phyloP scores from a whole-genome alignment of 75 land plant species.

The Adiantum capillusveneris region DNA sequence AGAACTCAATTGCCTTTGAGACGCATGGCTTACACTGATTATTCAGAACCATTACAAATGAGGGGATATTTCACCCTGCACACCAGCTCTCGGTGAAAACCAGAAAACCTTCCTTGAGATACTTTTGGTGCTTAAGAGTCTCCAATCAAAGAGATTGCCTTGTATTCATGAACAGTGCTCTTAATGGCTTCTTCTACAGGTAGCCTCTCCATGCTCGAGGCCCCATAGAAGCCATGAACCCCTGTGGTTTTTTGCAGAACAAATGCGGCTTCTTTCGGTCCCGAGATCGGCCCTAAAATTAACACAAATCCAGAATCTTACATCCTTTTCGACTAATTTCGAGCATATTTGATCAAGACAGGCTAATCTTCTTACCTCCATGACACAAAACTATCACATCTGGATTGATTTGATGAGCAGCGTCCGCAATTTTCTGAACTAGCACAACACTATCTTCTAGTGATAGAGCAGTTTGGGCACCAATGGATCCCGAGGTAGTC shows the following conservation, averaged over 20 bases:
- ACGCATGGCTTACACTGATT: too few species aligned
- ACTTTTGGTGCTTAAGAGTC: too few species aligned
- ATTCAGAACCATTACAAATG: too few species aligned
- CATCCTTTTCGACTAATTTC: too few species aligned
- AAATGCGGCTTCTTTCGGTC: slow-evolving; percentile 84
- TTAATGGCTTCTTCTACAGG: slow-evolving; percentile 96
- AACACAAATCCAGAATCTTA: too few species aligned
- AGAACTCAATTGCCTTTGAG: too few species aligned
- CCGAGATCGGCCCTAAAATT: slow-evolving; percentile 88
- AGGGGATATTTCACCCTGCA: too few species aligned
- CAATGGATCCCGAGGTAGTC: slow-evolving; percentile 93
- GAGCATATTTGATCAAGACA: too few species aligned
- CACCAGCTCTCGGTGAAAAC: too few species aligned
- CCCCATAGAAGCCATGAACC: slow-evolving; percentile 99
- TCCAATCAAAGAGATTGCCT: slow-evolving; percentile 30
- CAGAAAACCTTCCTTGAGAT: too few species aligned
- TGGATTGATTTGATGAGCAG: slow-evolving; percentile 69
- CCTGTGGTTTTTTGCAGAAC: slow-evolving; percentile 76
- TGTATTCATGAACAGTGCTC: slow-evolving; percentile 70
- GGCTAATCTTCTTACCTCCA: slow-evolving; percentile 77
- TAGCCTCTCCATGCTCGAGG: slow-evolving; percentile 93
- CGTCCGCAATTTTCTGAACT: slow-evolving; percentile 94
- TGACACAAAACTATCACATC: slow-evolving; percentile 83
- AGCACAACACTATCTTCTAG: slow-evolving; percentile 73
- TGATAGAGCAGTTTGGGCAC: slow-evolving; percentile 79